These are phyloP conservation scores for Erucastrum elatum DNA, from an alignment of 345 rosid species.

Conservation along the genomic window DNA sequence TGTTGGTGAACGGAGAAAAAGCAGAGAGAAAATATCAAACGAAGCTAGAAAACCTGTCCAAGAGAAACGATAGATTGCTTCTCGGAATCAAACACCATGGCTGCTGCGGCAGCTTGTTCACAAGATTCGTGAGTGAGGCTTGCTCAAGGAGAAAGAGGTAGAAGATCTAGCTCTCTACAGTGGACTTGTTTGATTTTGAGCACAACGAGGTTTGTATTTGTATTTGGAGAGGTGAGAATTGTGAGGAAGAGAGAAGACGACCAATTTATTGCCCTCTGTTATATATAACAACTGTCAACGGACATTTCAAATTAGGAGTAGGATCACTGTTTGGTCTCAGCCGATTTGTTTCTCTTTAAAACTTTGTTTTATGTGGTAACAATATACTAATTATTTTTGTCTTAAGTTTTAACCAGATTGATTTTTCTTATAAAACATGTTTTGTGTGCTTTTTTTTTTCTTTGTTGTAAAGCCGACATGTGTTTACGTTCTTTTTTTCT, in stretches of 20 bases:
- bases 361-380: not conserved
- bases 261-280: not conserved
- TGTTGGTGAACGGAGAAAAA: not conserved
- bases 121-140: conserved; percentile 5
- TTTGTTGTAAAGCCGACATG: too few relatives aligned
- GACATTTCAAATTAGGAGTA: conserved; percentile 31
- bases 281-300: conserved; percentile 3
- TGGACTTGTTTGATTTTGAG: conserved; percentile 12
- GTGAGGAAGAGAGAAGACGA: conserved; percentile 29
- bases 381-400: not conserved
- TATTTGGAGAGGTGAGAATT: conserved; percentile 17
- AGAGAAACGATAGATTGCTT: conserved; percentile 43
- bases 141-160: not conserved
- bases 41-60: conserved; percentile 44
- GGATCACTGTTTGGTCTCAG: not conserved
- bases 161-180: not conserved
- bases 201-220: conserved; percentile 10
- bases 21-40: not conserved
- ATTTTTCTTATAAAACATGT: not conserved
- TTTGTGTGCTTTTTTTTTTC: not conserved
- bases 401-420: not conserved
- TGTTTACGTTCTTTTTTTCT: not conserved
- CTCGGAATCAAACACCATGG: conserved; percentile 62
- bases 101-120: conserved; percentile 18
- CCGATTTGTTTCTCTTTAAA: not conserved